Conservation (phyloP, 2,329 filamentous ascomycete species). For the Ophiostoma novo-ulmi region DNA sequence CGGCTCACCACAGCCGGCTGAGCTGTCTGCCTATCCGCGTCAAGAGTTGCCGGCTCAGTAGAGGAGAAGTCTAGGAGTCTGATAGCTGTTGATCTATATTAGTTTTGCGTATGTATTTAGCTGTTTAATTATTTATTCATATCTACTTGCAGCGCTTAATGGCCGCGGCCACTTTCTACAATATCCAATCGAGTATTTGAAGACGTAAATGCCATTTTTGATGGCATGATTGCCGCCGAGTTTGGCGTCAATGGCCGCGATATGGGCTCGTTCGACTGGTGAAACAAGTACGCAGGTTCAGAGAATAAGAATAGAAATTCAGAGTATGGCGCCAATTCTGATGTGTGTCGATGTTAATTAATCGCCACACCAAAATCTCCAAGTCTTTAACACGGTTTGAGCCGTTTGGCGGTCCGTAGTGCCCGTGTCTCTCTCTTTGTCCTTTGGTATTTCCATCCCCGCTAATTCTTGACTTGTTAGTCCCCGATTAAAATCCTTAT, state of each 20-base stretch:
- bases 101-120: background rate
- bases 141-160: background rate
- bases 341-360: background rate
- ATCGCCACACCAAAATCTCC: background rate
- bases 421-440: constrained; percentile 1
- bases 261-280: background rate
- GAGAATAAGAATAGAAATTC: background rate
- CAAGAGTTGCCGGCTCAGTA: constrained; percentile 17
- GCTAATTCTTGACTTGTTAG: background rate
- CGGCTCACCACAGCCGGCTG: constrained; percentile 6
- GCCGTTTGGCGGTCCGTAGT: constrained; percentile 7
- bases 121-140: background rate
- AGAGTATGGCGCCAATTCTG: background rate
- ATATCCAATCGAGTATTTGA: background rate
- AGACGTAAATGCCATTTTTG: background rate
- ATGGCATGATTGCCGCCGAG: background rate
- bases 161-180: background rate
- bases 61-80: background rate
- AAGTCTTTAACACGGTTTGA: background rate
- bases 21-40: constrained; percentile 20
- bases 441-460: background rate
- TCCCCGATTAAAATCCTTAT: background rate
- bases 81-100: background rate
- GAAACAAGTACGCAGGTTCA: background rate
- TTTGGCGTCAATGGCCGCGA: constrained; percentile 12